phyloP scores from a whole-genome alignment of 225 moss, liverwort and hornwort species.

The Physcomitrium patens region DNA sequence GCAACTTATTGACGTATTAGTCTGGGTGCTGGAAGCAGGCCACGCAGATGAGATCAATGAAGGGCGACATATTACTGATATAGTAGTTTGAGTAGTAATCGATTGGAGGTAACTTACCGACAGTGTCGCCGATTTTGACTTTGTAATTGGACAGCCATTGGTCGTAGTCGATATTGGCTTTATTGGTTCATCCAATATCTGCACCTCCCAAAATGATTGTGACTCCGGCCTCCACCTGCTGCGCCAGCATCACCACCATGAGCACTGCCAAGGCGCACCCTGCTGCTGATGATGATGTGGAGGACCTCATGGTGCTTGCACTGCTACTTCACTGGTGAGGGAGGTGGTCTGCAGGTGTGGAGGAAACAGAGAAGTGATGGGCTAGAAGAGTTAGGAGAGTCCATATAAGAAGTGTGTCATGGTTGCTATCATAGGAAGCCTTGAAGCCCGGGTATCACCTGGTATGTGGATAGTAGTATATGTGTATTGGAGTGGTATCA shows the following conservation, averaged over 20 bases:
- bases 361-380: too few relatives aligned
- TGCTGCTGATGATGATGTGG: background rate
- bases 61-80: too few relatives aligned
- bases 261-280: slow-evolving; percentile 7
- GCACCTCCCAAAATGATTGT: background rate
- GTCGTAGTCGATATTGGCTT: background rate
- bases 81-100: too few relatives aligned
- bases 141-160: background rate
- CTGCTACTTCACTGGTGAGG: background rate
- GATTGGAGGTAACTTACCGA: background rate
- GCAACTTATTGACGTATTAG: background rate
- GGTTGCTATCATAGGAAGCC: too few relatives aligned
- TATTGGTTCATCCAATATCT: background rate
- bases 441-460: too few relatives aligned
- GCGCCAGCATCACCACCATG: slow-evolving; percentile 2
- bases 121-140: slow-evolving; percentile 1
- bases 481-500: too few relatives aligned
- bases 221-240: background rate
- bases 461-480: too few relatives aligned
- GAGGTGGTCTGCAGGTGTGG: too few relatives aligned
- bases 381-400: too few relatives aligned
- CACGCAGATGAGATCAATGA: too few relatives aligned
- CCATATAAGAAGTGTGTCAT: too few relatives aligned
- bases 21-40: background rate
- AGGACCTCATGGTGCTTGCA: slow-evolving; percentile 2